These are phyloP conservation scores for Mucor irregularis DNA, from an alignment of 371 early-diverging fungal species.

Conservation along the genomic window DNA sequence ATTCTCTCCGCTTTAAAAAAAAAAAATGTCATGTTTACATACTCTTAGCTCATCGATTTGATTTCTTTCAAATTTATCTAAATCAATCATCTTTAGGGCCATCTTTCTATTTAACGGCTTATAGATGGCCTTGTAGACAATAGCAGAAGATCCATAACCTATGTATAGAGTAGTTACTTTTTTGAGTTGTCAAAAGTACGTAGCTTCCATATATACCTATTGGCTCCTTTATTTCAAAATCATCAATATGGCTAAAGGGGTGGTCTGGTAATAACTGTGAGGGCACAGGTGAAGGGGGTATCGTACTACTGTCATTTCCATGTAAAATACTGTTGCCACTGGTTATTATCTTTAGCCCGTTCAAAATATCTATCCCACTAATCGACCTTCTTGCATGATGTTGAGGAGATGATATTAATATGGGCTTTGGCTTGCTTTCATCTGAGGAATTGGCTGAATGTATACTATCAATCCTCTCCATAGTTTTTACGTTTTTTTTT, in stretches of 20 bases:
- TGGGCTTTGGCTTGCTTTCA: conserved; percentile 12
- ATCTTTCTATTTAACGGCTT: conserved; percentile 66
- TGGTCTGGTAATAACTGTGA: conserved; percentile 16
- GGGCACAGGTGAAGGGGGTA: conserved; percentile 19
- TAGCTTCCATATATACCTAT: conserved; percentile 28
- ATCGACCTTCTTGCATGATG: conserved; percentile 23
- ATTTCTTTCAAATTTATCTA: conserved; percentile 85
- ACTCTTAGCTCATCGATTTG: conserved; percentile 88
- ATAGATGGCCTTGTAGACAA: conserved; percentile 76
- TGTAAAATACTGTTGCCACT: conserved; percentile 3
- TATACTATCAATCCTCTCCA: conserved; percentile 21
- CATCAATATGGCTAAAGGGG: conserved; percentile 34
- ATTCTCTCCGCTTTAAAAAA: background rate
- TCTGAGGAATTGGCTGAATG: conserved; percentile 4
- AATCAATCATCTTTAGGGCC: conserved; percentile 82
- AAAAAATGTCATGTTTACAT: conserved; percentile 8
- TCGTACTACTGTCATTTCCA: background rate
- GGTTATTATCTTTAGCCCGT: conserved; percentile 23
- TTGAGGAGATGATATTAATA: background rate
- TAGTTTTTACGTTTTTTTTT: no score
- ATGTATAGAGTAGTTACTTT: background rate
- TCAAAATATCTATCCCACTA: conserved; percentile 23
- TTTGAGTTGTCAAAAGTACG: background rate
- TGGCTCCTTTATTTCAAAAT: conserved; percentile 40
- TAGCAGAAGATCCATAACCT: conserved; percentile 86